These are phyloP conservation scores for Phlebiopsis gigantea DNA, from an alignment of 768 basidiomycete genomes.

Conservation along the genomic window DNA sequence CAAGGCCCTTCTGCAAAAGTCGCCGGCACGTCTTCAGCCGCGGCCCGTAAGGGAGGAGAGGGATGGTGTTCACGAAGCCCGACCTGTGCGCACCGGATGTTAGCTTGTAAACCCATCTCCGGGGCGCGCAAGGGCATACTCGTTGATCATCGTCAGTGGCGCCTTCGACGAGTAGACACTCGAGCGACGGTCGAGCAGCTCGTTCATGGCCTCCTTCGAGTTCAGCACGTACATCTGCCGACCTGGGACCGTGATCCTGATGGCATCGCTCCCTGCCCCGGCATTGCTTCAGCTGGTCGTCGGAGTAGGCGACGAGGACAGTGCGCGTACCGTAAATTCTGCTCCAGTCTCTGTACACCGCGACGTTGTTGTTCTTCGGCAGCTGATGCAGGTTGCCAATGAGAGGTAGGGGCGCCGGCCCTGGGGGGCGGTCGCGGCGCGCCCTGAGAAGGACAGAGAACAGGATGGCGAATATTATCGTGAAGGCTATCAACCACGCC, in stretches of 20 bases:
- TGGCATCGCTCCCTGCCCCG: slow-evolving; percentile 15
- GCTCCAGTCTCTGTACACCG: not conserved
- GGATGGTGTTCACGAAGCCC: not conserved
- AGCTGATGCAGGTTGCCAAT: slow-evolving; percentile 19
- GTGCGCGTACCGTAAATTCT: not conserved
- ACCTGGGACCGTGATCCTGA: slow-evolving; percentile 17
- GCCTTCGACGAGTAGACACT: slow-evolving; percentile 22
- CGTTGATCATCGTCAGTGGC: slow-evolving; percentile 14
- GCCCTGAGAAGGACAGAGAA: too few species aligned
- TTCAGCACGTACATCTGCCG: slow-evolving; percentile 19
- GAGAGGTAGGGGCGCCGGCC: slow-evolving; percentile 17
- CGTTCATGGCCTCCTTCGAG: slow-evolving; percentile 14
- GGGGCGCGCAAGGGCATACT: not conserved
- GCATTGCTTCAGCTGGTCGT: not conserved
- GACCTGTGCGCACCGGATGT: not conserved
- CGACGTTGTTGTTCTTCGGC: not conserved
- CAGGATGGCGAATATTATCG: too few species aligned
- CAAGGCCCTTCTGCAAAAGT: not conserved
- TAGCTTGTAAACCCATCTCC: not conserved
- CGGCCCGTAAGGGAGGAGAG: not conserved
- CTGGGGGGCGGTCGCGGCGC: slow-evolving; percentile 15
- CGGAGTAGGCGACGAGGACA: not conserved
- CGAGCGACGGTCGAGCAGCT: slow-evolving; percentile 23
- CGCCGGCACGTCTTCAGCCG: not conserved
- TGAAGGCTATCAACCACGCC: too few species aligned